These are phyloP conservation scores for Cudoniella acicularis DNA, from an alignment of 495 filamentous ascomycete genomes.

Conservation along the genomic window DNA sequence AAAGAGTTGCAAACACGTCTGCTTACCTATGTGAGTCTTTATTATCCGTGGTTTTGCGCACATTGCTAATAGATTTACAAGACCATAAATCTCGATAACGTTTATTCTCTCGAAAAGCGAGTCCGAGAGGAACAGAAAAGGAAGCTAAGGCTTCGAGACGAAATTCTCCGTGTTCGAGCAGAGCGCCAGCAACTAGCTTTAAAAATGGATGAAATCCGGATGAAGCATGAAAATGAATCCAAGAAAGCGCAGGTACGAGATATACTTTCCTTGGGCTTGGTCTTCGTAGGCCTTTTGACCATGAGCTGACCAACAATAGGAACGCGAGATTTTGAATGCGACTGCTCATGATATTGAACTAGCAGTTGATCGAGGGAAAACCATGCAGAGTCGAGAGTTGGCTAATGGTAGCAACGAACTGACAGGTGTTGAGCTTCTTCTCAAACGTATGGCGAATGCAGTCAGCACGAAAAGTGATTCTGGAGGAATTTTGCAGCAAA, in stretches of 20 bases:
- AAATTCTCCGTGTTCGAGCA: constrained; percentile 58
- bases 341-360: constrained; percentile 54
- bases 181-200: constrained; percentile 65
- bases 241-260: constrained; percentile 40
- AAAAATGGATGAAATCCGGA: constrained; percentile 65
- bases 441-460: constrained; percentile 43
- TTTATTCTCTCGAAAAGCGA: constrained; percentile 58
- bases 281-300: neutral
- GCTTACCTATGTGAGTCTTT: constrained; percentile 50
- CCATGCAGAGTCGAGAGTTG: neutral
- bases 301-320: constrained; percentile 25
- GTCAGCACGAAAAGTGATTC: constrained; percentile 38
- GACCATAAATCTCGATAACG: constrained; percentile 61
- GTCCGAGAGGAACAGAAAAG: constrained; percentile 61
- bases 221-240: constrained; percentile 50
- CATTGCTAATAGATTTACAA: constrained; percentile 15
- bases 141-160: constrained; percentile 59
- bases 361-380: constrained; percentile 32
- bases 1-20: constrained; percentile 63
- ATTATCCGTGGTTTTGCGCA: constrained; percentile 20
- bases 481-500: constrained; percentile 47
- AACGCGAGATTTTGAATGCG: constrained; percentile 44
- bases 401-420: constrained; percentile 13
- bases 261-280: too few relatives aligned
- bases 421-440: constrained; percentile 44